Evolutionary conservation across 805 yeast species (phyloP).

Genomic region (Monosporozyma solicola): DNA sequence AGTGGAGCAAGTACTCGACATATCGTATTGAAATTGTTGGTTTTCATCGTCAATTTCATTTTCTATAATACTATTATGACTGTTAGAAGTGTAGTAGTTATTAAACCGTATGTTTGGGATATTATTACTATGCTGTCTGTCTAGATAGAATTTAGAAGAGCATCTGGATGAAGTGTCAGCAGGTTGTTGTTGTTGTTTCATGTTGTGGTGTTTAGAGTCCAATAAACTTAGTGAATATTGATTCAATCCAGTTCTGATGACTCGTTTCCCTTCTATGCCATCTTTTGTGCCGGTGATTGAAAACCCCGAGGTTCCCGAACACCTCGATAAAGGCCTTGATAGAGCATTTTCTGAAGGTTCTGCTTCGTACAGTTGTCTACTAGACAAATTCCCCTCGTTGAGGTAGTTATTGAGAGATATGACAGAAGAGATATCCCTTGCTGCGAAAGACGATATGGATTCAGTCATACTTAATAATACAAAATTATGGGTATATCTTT

Average conservation of each 20-base stretch:
- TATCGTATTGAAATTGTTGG: not conserved
- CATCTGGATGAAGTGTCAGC: not conserved
- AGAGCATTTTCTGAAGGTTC: constrained; percentile 20
- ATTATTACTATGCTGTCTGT: not conserved
- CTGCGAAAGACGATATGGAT: constrained; percentile 15
- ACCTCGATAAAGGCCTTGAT: constrained; percentile 53
- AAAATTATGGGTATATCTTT: not conserved
- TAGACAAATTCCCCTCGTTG: constrained; percentile 12
- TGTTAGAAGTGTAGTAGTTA: not conserved
- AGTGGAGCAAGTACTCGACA: not conserved
- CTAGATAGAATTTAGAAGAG: not conserved
- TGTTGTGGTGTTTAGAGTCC: constrained; percentile 26
- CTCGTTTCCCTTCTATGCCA: constrained; percentile 57
- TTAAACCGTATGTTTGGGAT: not conserved
- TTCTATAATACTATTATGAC: not conserved
- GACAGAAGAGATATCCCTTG: constrained; percentile 14
- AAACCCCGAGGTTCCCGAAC: constrained; percentile 56
- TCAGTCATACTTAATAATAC: constrained; percentile 10
- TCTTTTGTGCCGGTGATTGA: constrained; percentile 69
- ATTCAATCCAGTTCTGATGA: constrained; percentile 36
- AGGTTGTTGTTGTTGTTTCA: not conserved
- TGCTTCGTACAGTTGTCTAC: constrained; percentile 16
- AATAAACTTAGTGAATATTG: constrained; percentile 34
- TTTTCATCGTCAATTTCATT: not conserved
- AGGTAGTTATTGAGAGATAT: constrained; percentile 10